Percentiles rank a stretch among this genome's conserved stretches.
phyloP scores from a whole-genome alignment of 257 asterid species.

The Avicennia marina region DNA sequence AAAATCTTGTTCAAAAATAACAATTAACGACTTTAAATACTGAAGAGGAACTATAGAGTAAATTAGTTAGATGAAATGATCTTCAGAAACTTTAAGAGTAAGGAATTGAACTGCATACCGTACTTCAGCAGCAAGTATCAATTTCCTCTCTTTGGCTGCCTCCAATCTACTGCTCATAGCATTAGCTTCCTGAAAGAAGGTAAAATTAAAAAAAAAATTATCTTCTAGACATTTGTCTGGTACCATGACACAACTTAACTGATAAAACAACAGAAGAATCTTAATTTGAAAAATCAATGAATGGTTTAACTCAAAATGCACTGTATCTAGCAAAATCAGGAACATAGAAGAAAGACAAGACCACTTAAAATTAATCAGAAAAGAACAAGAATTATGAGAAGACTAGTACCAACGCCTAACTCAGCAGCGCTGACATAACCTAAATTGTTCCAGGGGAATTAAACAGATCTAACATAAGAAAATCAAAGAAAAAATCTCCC shows the following conservation, averaged over 20 bases:
- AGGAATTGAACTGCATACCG: conserved; percentile 37
- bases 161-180: conserved; percentile 47
- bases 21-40: not conserved
- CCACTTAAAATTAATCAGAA: too few relatives aligned
- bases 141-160: conserved; percentile 45
- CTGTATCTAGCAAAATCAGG: too few relatives aligned
- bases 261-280: too few relatives aligned
- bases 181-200: conserved; percentile 50
- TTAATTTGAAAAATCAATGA: too few relatives aligned
- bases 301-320: not conserved
- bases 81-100: too few relatives aligned
- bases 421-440: too few relatives aligned
- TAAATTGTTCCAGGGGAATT: not conserved
- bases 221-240: not conserved
- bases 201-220: not conserved
- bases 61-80: not conserved
- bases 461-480: not conserved
- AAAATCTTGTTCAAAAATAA: not conserved
- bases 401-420: too few relatives aligned
- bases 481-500: not conserved
- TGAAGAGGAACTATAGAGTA: too few relatives aligned
- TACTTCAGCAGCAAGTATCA: conserved; percentile 72
- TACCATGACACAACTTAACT: not conserved
- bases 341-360: too few relatives aligned
- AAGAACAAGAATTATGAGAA: too few relatives aligned